Conservation (phyloP, 2,329 filamentous ascomycete genomes). For the Clonostachys rosea region DNA sequence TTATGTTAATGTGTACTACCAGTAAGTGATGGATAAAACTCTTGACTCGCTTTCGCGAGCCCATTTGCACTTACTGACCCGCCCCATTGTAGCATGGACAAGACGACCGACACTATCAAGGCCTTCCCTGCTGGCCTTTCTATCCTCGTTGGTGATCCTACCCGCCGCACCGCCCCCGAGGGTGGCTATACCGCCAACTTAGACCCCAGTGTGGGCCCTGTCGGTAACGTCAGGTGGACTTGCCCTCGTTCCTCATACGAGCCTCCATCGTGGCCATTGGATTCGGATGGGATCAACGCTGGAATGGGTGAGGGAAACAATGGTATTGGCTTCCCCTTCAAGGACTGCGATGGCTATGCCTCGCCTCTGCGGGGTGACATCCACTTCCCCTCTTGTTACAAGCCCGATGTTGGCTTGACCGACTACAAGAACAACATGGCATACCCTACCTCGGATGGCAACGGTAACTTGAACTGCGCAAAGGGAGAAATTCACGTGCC, state of each 20-base stretch:
- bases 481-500: conserved; percentile 48
- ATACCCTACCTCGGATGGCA: conserved; percentile 45
- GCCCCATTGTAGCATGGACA: conserved; percentile 43
- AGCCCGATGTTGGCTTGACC: conserved; percentile 54
- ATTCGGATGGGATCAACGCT: conserved; percentile 48
- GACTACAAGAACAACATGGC: conserved; percentile 63
- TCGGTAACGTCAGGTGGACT: conserved; percentile 54
- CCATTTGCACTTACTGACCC: background rate
- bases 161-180: conserved; percentile 50
- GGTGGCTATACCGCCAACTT: conserved; percentile 43
- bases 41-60: background rate
- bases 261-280: conserved; percentile 45
- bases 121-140: conserved; percentile 68
- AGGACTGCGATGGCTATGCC: conserved; percentile 59
- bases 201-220: conserved; percentile 43
- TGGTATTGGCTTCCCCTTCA: conserved; percentile 65
- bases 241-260: conserved; percentile 50
- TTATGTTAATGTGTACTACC: conserved; percentile 76
- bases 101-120: conserved; percentile 59
- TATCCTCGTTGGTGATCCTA: conserved; percentile 64
- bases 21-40: conserved; percentile 32
- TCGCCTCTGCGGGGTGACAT: conserved; percentile 62
- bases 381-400: conserved; percentile 72
- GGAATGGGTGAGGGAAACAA: conserved; percentile 52
- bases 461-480: conserved; percentile 50